A percentile compares a stretch with the other conserved stretches of the same genome.
These are phyloP conservation scores for Tremellales sp. DNA, from an alignment of 1,284 basidiomycete species.

Conservation along the genomic window DNA sequence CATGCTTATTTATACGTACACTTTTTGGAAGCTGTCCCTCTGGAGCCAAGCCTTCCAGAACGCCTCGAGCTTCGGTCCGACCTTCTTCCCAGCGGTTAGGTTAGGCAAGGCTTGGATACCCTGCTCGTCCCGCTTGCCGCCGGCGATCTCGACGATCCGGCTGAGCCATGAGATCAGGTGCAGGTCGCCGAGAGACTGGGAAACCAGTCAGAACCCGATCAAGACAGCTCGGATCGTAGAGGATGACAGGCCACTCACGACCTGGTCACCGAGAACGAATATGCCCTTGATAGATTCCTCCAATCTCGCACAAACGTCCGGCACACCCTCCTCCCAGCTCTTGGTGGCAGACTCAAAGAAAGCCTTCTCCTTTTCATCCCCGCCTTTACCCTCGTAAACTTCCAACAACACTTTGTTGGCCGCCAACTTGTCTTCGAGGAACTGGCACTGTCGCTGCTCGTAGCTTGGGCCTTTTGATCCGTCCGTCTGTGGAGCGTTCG, in stretches of 20 bases:
- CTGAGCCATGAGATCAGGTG: slow-evolving; percentile 75
- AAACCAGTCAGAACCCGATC: no score
- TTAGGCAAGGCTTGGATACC: slow-evolving; percentile 38
- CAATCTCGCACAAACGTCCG: slow-evolving; percentile 51
- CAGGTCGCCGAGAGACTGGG: slow-evolving; percentile 69
- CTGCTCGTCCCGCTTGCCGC: slow-evolving; percentile 54
- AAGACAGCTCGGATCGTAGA: neutral
- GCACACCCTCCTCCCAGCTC: slow-evolving; percentile 53
- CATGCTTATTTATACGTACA: slow-evolving; percentile 33
- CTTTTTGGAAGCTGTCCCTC: slow-evolving; percentile 64
- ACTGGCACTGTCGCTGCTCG: slow-evolving; percentile 40
- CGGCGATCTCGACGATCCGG: slow-evolving; percentile 59
- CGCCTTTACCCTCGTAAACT: slow-evolving; percentile 41
- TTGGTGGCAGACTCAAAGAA: slow-evolving; percentile 46
- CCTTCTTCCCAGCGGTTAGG: slow-evolving; percentile 28
- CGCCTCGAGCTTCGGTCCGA: slow-evolving; percentile 39
- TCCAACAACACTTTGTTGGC: slow-evolving; percentile 43
- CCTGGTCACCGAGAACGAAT: slow-evolving; percentile 60
- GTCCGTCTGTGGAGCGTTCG: slow-evolving; percentile 47
- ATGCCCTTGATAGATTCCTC: slow-evolving; percentile 66
- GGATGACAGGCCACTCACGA: slow-evolving; percentile 30
- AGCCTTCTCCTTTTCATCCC: slow-evolving; percentile 30
- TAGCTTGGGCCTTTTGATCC: slow-evolving; percentile 20
- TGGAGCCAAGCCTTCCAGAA: slow-evolving; percentile 66
- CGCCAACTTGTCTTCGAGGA: slow-evolving; percentile 48